Evolutionary conservation across 225 moss, liverwort and hornwort species (phyloP), one percentile per base, ranked within the genome.

Genomic region (Anthoceros angustus): DNA sequence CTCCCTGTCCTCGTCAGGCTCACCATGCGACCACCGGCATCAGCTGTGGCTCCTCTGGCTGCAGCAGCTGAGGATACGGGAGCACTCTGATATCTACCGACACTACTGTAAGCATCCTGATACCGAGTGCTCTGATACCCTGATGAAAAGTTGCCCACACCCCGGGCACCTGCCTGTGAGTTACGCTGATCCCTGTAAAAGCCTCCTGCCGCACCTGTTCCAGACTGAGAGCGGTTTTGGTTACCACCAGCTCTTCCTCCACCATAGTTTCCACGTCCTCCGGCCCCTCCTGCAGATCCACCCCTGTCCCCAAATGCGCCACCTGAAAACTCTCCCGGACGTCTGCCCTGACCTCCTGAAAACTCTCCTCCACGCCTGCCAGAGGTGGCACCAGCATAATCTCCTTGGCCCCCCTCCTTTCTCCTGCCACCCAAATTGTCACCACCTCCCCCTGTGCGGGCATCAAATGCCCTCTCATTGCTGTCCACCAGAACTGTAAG

Each of bases 121-220:
- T 94, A 94, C 4, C 93, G 77, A 12, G 90, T 94, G 81, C 94
- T 94, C 80, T 90, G 90, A 67, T 94, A 94, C 8, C 90, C 90
- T 12, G 77, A 77, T 41, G 79, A 76, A 42, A 72, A 77, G 49
- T 72, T 77, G 24, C 80, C 81, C 65, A 77, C 84, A 0, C 81
- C 86, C 15, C 93, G 83, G 8, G 71, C 72, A 39, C 87, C 87
- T 64, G 71, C 74, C 74, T 84, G 88, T 8, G 77, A 81, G n/a
- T 75, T 74, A 23, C 88, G 87, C 65, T 90, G 81, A 61, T 80
- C 83, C 66, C 80, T 74, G 75, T 79, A 84, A 67, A 86, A 88
- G 70, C 72, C 67, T 55, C 81, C 80, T 8, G 48, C 49, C 1
- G 70, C 70, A 38, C 82, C 86, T 63, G 77, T 67, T 39, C 70